Conservation (phyloP, 768 basidiomycete species). For the Podaxis mareebaensis region DNA sequence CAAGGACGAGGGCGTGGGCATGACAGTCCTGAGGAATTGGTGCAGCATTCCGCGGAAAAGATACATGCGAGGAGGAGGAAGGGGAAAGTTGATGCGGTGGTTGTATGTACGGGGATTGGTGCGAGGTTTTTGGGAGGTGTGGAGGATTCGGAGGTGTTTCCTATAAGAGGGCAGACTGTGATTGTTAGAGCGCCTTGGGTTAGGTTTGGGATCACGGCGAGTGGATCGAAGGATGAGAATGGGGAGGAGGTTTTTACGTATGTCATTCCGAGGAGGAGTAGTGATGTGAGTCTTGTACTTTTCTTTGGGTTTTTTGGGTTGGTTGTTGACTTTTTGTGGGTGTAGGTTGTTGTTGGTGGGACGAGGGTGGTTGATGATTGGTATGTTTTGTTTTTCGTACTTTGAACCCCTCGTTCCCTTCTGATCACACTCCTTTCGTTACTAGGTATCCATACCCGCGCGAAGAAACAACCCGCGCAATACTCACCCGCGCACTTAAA, state of each 20-base stretch:
- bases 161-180: slow-evolving; percentile 85
- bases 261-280: slow-evolving; percentile 61
- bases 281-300: slow-evolving; percentile 38
- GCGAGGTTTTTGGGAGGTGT: slow-evolving; percentile 78
- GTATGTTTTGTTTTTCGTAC: slow-evolving; percentile 27
- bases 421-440: neutral
- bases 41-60: slow-evolving; percentile 3
- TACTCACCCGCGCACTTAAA: slow-evolving; percentile 51
- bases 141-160: slow-evolving; percentile 72
- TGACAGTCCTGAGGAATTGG: neutral
- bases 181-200: slow-evolving; percentile 71
- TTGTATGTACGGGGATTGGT: slow-evolving; percentile 75
- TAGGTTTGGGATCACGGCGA: slow-evolving; percentile 52
- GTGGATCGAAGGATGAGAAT: slow-evolving; percentile 26
- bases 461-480: slow-evolving; percentile 59
- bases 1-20: too few relatives aligned
- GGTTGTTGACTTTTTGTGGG: neutral
- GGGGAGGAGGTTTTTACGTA: slow-evolving; percentile 51
- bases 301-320: neutral
- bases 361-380: slow-evolving; percentile 63
- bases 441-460: slow-evolving; percentile 67
- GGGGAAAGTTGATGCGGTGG: slow-evolving; percentile 42
- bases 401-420: neutral
- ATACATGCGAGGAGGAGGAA: slow-evolving; percentile 7
- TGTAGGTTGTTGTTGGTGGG: slow-evolving; percentile 60